phyloP scores from a whole-genome alignment of 257 asterid genomes.

The Vinca minor region DNA sequence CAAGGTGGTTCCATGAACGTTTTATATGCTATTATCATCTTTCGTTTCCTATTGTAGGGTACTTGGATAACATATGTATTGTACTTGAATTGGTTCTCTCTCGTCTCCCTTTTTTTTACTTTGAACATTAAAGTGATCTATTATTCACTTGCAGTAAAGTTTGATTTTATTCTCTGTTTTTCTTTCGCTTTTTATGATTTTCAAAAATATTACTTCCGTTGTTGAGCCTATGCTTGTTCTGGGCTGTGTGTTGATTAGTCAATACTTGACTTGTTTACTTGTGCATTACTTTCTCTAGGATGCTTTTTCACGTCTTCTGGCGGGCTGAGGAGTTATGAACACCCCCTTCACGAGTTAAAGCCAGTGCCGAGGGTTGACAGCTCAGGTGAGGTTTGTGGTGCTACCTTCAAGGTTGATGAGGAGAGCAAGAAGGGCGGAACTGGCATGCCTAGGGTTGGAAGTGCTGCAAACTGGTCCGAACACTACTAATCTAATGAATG shows the following conservation, averaged over 20 bases:
- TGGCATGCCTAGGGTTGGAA: constrained; percentile 87
- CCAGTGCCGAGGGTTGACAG: constrained; percentile 91
- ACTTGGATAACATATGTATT: too few species aligned
- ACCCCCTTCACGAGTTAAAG: constrained; percentile 74
- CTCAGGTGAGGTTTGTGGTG: constrained; percentile 81
- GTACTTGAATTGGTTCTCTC: not conserved
- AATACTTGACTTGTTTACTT: not conserved
- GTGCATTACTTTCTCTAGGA: constrained; percentile 39
- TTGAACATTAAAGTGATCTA: too few species aligned
- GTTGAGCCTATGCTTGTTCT: too few species aligned
- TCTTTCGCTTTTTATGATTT: too few species aligned
- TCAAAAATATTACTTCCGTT: too few species aligned
- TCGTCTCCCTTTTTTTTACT: not conserved
- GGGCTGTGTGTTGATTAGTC: not conserved
- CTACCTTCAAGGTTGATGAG: constrained; percentile 67
- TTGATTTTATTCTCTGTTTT: too few species aligned
- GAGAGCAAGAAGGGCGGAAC: constrained; percentile 49
- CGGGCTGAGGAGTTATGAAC: constrained; percentile 84
- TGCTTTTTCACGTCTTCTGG: constrained; percentile 93
- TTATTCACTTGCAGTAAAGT: too few species aligned
- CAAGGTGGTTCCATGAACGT: not conserved
- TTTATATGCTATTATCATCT: too few species aligned
- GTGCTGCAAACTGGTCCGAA: constrained; percentile 90
- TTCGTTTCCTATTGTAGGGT: too few species aligned
- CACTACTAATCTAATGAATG: constrained; percentile 42